Conservation (phyloP, 2,329 filamentous ascomycete genomes). For the Alternaria infectoria region DNA sequence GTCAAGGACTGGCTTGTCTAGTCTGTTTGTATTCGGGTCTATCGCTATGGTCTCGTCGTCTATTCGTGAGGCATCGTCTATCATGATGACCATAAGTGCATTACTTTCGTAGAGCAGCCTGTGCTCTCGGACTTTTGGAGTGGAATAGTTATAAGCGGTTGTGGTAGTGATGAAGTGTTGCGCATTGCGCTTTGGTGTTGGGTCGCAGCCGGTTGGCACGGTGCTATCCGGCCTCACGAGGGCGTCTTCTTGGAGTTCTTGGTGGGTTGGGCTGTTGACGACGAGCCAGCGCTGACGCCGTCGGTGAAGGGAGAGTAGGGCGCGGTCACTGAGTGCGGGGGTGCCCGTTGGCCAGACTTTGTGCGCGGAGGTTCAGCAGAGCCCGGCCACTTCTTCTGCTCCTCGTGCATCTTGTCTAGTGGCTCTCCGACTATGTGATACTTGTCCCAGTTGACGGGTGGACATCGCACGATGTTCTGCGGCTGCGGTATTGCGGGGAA, state of each 20-base stretch:
- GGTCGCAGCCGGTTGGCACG: background rate
- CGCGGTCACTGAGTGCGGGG: slow-evolving; percentile 61
- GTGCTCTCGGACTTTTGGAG: slow-evolving; percentile 29
- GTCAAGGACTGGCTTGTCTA: slow-evolving; percentile 10
- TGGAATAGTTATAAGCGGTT: slow-evolving; percentile 1
- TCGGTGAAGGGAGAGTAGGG: slow-evolving; percentile 67
- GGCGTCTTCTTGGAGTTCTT: slow-evolving; percentile 44
- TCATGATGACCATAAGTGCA: slow-evolving; percentile 31
- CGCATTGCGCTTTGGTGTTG: background rate
- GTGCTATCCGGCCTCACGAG: slow-evolving; percentile 10
- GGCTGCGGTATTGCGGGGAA: slow-evolving; percentile 75
- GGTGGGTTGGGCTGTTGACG: slow-evolving; percentile 30
- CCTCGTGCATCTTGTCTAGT: slow-evolving; percentile 81
- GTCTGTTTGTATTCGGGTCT: slow-evolving; percentile 24
- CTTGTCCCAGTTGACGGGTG: slow-evolving; percentile 92
- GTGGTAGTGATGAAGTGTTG: background rate
- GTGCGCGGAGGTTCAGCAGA: slow-evolving; percentile 48
- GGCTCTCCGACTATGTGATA: slow-evolving; percentile 89
- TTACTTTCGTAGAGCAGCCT: slow-evolving; percentile 34
- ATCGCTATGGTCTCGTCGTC: slow-evolving; percentile 23
- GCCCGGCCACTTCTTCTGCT: slow-evolving; percentile 65
- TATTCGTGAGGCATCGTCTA: slow-evolving; percentile 38
- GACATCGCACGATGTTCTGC: slow-evolving; percentile 84
- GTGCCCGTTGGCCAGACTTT: slow-evolving; percentile 48
- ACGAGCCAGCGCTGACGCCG: slow-evolving; percentile 44